Evolutionary conservation across 2,329 filamentous ascomycete genomes (phyloP), one percentile per base, ranked within the genome.

Genomic region (Ophiostoma ips): DNA sequence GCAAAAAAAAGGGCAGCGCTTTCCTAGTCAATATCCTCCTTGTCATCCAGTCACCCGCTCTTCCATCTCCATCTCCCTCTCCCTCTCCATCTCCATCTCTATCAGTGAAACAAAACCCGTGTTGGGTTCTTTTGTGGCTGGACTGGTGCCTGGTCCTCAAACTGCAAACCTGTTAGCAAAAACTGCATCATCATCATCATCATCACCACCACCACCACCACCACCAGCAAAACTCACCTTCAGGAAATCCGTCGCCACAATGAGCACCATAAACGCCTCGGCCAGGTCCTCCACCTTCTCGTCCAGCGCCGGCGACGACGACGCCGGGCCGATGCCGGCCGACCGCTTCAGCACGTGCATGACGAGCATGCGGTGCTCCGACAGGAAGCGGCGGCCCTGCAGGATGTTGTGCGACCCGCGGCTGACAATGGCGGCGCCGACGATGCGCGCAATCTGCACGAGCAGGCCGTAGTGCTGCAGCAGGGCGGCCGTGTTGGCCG

Each of bases 281-380:
- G 89, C 86, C 57, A 96, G 66, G 58, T 90, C 87, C 45, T 78
- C 75, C 35, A 94, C 69, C 55, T 78, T 76, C 50, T 80, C 71
- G 48, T 79, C 79, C 34, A 79, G 69, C 7, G 55, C 58, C 36
- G 60, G 60, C 34, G 53, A 52, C 50, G 40, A 19, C 11, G 40
- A 28, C 11, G 47, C 33, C 2, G 64, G 64, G 6, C 62, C 66
- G 36, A 94, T 84, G 45, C 85, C 85, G 0, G 86, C 86, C 58
- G 85, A 86, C 57, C 88, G 76, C 70, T 98, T 98, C 60, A 98
- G 85, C 18, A 94, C 82, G 43, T 88, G 84, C 55, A 92, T 79
- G 59, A 96, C 86, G 51, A 89, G 79, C 63, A 83, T 79, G 54
- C 90, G 76, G 63, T 95, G 87, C 56, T 92, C 84, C 6, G 76